Base-by-base conservation (phyloP, 129 eudicot species). In the Flaveria linearis region DNA sequence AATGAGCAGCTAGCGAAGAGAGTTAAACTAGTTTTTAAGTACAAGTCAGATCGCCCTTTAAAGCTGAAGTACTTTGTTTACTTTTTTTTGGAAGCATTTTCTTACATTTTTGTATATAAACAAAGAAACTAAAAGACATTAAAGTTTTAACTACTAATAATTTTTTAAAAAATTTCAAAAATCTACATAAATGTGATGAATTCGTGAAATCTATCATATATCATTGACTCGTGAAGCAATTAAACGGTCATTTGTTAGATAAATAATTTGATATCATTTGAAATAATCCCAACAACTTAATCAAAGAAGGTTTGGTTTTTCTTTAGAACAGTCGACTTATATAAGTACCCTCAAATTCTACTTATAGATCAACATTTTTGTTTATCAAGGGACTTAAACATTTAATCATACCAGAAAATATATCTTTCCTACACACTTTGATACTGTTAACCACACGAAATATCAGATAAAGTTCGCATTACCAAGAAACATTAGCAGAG, bases 401-500 rank as follows among this genome's bases (percentile, higher is more conserved):
- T 1, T 33, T 33, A 33, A 33, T 33, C 7, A 33, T 33, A 33
- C 1, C 39, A 4, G 0, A 33, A 33, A 33, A 4, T 7, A 33
- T 33, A 33, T 33, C 0, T 5, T 4, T 33, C 0, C 7, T 33
- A 33, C 7, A 5, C 39, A 33, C 39, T 0, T 33, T 33, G 39
- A 33, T 33, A 33, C 39, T 33, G 39, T 4, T 33, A 33, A 33
- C 7, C 7, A 33, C 6, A 33, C 39, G 39, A 33, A 7, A 4
- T 33, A 1, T 56, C 30, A 23, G 7, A 2, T 1, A 18, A 30
- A 62, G 43, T 62, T 62, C 30, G 45, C 11, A 14, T 62, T 62
- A 62, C 68, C 68, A 62, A 62, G 45, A 30, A 28, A 62, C 2
- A 62, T 14, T 39, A 57, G 46, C 17, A 55, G 64, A 80, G 74